Percentiles rank a stretch among this genome's conserved stretches.
Conservation (phyloP, 192 early-diverging fungal species). For the Piromyces finnis region DNA sequence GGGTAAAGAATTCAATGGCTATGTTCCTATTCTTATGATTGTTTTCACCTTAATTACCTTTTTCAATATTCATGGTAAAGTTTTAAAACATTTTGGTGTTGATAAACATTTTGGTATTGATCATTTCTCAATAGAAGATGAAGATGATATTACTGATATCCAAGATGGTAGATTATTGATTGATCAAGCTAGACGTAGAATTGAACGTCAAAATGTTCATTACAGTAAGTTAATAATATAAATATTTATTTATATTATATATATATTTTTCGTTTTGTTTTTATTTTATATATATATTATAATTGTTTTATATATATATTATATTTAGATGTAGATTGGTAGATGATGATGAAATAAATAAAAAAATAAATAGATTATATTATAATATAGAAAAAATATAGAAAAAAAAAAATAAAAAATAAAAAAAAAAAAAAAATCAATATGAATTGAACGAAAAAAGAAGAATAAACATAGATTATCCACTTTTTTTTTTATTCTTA, state of each 20-base stretch:
- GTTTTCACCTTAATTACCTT: constrained; percentile 53
- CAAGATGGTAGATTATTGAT: neutral
- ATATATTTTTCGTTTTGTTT: neutral
- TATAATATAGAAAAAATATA: too few species aligned
- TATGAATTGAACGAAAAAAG: too few species aligned
- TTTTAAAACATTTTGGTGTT: neutral
- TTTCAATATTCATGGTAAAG: constrained; percentile 55
- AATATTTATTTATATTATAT: too few species aligned
- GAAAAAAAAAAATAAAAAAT: too few species aligned
- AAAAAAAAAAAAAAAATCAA: too few species aligned
- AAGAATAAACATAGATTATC: too few species aligned
- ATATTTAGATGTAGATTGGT: too few species aligned
- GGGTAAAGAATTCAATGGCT: constrained; percentile 70
- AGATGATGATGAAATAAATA: too few species aligned
- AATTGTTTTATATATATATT: too few species aligned
- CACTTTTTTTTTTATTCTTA: too few species aligned
- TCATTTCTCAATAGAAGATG: neutral
- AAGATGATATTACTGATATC: neutral
- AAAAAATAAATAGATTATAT: too few species aligned
- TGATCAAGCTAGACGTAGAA: neutral
- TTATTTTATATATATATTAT: too few species aligned
- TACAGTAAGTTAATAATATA: neutral
- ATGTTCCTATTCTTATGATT: constrained; percentile 72
- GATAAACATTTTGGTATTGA: neutral
- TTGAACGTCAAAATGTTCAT: neutral